Evolutionary conservation across 2,329 filamentous ascomycete genomes (phyloP), one percentile per base, ranked within the genome.

Genomic region (Lachnellula cervina): DNA sequence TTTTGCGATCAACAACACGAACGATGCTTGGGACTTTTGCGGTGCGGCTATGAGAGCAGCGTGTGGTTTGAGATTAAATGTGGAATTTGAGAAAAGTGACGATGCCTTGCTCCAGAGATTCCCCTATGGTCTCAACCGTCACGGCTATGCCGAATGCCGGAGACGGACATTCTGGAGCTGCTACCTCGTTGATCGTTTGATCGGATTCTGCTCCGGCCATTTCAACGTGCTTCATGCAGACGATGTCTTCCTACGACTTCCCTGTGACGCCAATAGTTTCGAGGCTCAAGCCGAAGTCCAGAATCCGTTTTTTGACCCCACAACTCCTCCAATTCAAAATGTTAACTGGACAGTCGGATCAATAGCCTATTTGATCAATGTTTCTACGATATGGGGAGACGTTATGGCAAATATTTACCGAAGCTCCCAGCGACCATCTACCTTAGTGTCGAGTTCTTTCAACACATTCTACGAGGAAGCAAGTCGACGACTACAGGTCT

Each of bases 131-230:
- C 75, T 88, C 60, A 80, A 78, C 62, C 77, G 75, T 55, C 70
- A 71, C 49, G 81, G 80, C 32, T 80, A 85, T 62, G 78, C 80
- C 23, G 88, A 91, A 70, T 86, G 84, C 63, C 79, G 83, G 57
- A 78, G 87, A 60, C 77, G 88, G 54, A 89, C 86, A 0, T 86
- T 89, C 65, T 91, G 87, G 87, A 81, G 83, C 28, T 79, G 83
- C 51, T 88, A 86, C 62, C 73, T 89, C 62, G 78, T 88, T 69
- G 88, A 90, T 71, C 80, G 85, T 48, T 80, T 86, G 58, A 83
- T 81, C 48, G 80, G 80, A 14, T 78, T 83, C 57, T 83, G 78
- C 51, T 77, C 78, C 1, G 74, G 77, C 2, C 76, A 78, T 2
- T 70, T 76, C 6, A 80, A 76, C 48, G 78, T 81, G 58, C 77